Evolutionary conservation across 768 basidiomycete species (phyloP), one percentile per base, ranked within the genome.

Genomic region (Rhodosporidiobolus odoratus): DNA sequence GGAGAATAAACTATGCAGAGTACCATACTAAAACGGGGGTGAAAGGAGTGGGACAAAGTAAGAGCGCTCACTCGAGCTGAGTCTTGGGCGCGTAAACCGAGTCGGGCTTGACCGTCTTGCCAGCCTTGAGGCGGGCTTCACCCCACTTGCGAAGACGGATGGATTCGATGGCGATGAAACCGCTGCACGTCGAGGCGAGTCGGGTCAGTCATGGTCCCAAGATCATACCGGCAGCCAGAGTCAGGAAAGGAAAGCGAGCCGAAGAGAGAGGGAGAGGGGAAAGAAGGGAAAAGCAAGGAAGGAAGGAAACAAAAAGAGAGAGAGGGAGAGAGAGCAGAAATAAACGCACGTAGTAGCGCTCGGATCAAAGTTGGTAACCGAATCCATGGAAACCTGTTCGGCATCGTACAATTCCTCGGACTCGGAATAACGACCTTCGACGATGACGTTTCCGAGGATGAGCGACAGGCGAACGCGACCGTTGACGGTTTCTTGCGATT

Each of bases 341-440:
- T 34, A n/a, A n/a, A 69, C 68, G 58, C 34, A 69, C 68, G 71
- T 67, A 7, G 71, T 72, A 34, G 65, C 71, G 34, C 89, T 91
- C 30, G 94, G 94, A 82, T 95, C 92, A 81, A 99, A 98, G 52
- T 94, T 95, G 70, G 96, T 95, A 67, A 97, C 87, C 82, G 95
- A 93, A 80, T 99, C 96, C 96, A 99, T 98, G 64, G 93, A 96
- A 16, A 91, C 92, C 81, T 96, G 85, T 40, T 88, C 88, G 77
- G 91, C 93, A 78, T 99, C 96, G 79, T 99, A 99, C 34, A 99
- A 84, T 69, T 89, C 89, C 85, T 93, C 91, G 32, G 76, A 65
- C 25, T 89, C 84, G 72, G 91, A 93, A 78, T 85, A 85, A 62
- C 96, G 87, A 45, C 96, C 96, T 79, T 96, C 92, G 68, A 98